Evolutionary conservation across 345 rosid genomes (phyloP).

Genomic region (Populus ilicifolia): DNA sequence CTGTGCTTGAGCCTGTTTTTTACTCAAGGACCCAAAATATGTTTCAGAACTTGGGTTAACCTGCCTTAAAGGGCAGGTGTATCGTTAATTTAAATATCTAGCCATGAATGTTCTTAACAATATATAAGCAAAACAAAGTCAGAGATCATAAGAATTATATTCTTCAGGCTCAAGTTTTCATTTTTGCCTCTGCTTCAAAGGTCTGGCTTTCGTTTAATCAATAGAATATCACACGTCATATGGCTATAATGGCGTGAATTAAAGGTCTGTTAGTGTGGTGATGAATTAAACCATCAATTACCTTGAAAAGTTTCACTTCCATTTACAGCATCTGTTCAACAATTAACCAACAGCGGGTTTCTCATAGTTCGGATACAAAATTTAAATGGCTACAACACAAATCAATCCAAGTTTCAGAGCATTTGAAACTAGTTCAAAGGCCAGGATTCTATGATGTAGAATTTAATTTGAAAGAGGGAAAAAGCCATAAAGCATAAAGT

Average conservation of each 20-base stretch:
- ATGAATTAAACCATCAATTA: not conserved
- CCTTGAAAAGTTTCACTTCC: not conserved
- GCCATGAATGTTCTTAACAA: not conserved
- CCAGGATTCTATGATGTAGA: too few species aligned
- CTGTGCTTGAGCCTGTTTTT: not conserved
- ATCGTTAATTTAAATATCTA: not conserved
- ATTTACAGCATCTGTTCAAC: not conserved
- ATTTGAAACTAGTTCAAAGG: not conserved
- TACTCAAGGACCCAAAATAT: not conserved
- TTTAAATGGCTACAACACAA: not conserved
- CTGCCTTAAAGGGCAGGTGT: not conserved
- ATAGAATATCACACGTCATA: not conserved
- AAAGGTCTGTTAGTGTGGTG: not conserved
- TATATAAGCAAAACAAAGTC: not conserved
- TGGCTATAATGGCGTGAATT: not conserved
- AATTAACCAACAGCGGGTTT: not conserved
- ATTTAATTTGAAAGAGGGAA: not conserved
- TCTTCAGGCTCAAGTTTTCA: not conserved
- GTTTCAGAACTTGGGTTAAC: not conserved
- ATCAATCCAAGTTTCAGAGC: not conserved
- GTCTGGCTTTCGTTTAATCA: not conserved
- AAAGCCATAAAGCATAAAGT: conserved; percentile 4
- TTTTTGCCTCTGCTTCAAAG: not conserved
- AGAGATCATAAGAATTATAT: not conserved
- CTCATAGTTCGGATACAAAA: not conserved